Evolutionary conservation across 2,329 filamentous ascomycete genomes (phyloP).

Genomic region (Penicillium hordei): DNA sequence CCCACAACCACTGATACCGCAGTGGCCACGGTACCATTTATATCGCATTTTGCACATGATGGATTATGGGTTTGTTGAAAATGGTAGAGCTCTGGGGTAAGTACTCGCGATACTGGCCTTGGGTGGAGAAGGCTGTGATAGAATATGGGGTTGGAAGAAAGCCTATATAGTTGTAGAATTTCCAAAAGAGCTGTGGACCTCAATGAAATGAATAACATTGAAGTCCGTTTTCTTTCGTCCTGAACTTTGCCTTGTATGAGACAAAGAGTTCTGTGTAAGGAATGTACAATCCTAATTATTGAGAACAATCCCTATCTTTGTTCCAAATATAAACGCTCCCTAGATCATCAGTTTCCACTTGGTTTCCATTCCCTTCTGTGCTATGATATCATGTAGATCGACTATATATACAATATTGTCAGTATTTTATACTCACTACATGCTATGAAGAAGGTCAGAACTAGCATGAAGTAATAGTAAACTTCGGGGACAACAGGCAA

Average conservation of each 20-base stretch:
- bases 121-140: not conserved
- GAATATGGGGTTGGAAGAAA: not conserved
- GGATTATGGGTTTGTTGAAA: not conserved
- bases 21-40: constrained; percentile 10
- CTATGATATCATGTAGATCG: not conserved
- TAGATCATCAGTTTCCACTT: not conserved
- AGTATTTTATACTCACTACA: not conserved
- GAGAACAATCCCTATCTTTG: not conserved
- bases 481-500: too few relatives aligned
- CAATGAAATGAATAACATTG: not conserved
- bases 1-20: constrained; percentile 1
- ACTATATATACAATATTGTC: not conserved
- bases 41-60: constrained; percentile 6
- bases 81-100: not conserved
- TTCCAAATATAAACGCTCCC: not conserved
- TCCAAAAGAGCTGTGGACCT: not conserved
- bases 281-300: not conserved
- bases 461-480: not conserved
- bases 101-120: not conserved
- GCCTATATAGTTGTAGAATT: not conserved
- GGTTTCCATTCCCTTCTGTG: not conserved
- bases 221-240: not conserved
- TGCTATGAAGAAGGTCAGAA: not conserved
- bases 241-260: not conserved
- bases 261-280: not conserved